These are phyloP conservation scores for Leccinum subtestaceum DNA, from an alignment of 768 basidiomycete genomes.

Conservation along the genomic window DNA sequence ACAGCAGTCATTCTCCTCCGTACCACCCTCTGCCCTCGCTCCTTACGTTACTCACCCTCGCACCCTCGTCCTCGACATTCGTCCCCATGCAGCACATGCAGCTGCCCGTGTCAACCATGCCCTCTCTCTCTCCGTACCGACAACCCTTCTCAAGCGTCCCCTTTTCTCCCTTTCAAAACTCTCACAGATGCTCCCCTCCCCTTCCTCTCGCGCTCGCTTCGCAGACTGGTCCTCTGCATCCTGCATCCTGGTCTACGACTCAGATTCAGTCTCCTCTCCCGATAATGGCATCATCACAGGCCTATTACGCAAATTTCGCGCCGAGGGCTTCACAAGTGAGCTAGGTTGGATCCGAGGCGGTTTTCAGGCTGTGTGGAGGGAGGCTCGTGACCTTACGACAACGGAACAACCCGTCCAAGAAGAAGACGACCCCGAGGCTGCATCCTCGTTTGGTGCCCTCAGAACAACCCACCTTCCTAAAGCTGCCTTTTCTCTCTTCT, in stretches of 20 bases:
- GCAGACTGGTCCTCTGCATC: slow-evolving; percentile 53
- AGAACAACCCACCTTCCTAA: slow-evolving; percentile 60
- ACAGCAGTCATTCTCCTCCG: slow-evolving; percentile 20
- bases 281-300: slow-evolving; percentile 70
- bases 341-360: slow-evolving; percentile 84
- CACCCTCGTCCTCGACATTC: slow-evolving; percentile 80
- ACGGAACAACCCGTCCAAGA: slow-evolving; percentile 47
- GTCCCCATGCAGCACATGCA: slow-evolving; percentile 74
- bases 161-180: slow-evolving; percentile 79
- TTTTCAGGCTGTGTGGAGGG: slow-evolving; percentile 65
- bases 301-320: slow-evolving; percentile 71
- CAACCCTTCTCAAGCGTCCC: slow-evolving; percentile 90
- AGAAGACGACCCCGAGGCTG: slow-evolving; percentile 44
- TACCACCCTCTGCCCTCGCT: slow-evolving; percentile 32
- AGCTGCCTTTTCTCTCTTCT: slow-evolving; percentile 58
- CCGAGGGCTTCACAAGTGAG: slow-evolving; percentile 56
- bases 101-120: slow-evolving; percentile 64
- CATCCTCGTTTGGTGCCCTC: slow-evolving; percentile 32
- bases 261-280: slow-evolving; percentile 60
- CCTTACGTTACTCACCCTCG: slow-evolving; percentile 34
- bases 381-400: slow-evolving; percentile 52
- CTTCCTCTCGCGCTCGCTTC: slow-evolving; percentile 56
- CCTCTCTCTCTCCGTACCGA: slow-evolving; percentile 87
- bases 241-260: slow-evolving; percentile 82
- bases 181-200: slow-evolving; percentile 73